Evolutionary conservation across 1,284 basidiomycete species (phyloP).

Genomic region (Sutorius eximius): DNA sequence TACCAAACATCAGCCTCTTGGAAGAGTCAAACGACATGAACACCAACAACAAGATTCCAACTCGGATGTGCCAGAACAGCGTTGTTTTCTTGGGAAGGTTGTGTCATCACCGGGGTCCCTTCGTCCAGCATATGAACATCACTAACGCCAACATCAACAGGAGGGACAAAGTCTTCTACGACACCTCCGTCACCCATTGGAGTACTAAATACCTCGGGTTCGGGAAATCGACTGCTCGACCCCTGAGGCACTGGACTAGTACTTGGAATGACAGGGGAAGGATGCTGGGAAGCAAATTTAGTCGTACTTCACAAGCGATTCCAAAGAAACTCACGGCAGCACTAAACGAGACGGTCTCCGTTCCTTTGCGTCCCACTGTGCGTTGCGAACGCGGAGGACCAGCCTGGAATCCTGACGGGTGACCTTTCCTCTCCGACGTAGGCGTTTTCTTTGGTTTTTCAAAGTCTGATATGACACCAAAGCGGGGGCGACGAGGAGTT

Average conservation of each 20-base stretch:
- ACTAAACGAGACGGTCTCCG: slow-evolving; percentile 10
- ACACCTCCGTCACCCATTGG: slow-evolving; percentile 13
- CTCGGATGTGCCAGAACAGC: slow-evolving; percentile 41
- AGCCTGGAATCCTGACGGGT: slow-evolving; percentile 23
- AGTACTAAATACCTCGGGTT: slow-evolving; percentile 13
- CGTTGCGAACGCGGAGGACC: slow-evolving; percentile 23
- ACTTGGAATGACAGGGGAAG: slow-evolving; percentile 5
- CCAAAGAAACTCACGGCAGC: slow-evolving; percentile 12
- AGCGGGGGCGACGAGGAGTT: slow-evolving; percentile 40
- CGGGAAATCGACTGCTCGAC: slow-evolving; percentile 5
- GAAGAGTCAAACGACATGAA: background rate
- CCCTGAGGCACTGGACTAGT: slow-evolving; percentile 3
- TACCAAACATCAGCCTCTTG: slow-evolving; percentile 29
- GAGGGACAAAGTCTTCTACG: slow-evolving; percentile 17
- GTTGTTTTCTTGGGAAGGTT: slow-evolving; percentile 31
- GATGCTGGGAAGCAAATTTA: slow-evolving; percentile 3
- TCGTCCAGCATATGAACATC: slow-evolving; percentile 29
- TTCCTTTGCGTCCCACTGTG: slow-evolving; percentile 18
- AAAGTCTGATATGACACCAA: slow-evolving; percentile 27
- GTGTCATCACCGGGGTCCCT: slow-evolving; percentile 6
- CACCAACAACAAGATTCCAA: slow-evolving; percentile 57
- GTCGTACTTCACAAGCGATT: background rate
- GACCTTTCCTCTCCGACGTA: slow-evolving; percentile 15
- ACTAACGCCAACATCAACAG: slow-evolving; percentile 6
- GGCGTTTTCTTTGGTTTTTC: slow-evolving; percentile 20